Evolutionary conservation across 148 eudicot species (phyloP), one percentile per base, ranked within the genome.

Genomic region (Amaranthus cruentus): DNA sequence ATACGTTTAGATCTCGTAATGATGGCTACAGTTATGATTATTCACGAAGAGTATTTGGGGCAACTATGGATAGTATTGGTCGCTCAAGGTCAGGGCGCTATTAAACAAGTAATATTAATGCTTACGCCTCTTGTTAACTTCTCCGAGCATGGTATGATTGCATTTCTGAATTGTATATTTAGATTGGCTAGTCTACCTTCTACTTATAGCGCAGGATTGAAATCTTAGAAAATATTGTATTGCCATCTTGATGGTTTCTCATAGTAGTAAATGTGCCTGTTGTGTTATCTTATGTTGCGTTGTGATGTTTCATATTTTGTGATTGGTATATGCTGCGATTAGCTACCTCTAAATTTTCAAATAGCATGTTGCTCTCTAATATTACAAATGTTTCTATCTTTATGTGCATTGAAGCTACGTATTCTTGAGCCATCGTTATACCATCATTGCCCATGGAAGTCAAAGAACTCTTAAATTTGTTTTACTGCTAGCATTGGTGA

Each of bases 31-130:
- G 67, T 82, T 77, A 83, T 77, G 86, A 85, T 77, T 84, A 80
- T 73, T 74, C 81, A 76, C 87, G 92, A 70, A 81, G 92, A 84
- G 86, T 66, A 68, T 84, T 86, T 78, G 94, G 89, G 84, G 73
- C 91, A 56, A 57, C 91, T 55, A 66, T 84, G 85, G 89, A 87
- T 77, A 80, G 82, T 78, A 78, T 75, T 76, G 81, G 77, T 75
- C 83, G 82, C 79, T 53, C 86, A 86, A 87, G 91, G 83, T 81
- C 76, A 6, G 82, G 85, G 70, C 88, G 85, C 58, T 80, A 83
- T 83, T 81, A 80, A 72, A 61, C 48, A 53, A 84, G 64, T 69
- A 70, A 71, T 66, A 14, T 77, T 57, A 66, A 70, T 54, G 55
- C 78, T 74, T 71, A 72, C 69, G 76, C 79, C 7, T 14, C 70